Conservation (phyloP, 305 asterid genomes). For the Coffea humblotiana region DNA sequence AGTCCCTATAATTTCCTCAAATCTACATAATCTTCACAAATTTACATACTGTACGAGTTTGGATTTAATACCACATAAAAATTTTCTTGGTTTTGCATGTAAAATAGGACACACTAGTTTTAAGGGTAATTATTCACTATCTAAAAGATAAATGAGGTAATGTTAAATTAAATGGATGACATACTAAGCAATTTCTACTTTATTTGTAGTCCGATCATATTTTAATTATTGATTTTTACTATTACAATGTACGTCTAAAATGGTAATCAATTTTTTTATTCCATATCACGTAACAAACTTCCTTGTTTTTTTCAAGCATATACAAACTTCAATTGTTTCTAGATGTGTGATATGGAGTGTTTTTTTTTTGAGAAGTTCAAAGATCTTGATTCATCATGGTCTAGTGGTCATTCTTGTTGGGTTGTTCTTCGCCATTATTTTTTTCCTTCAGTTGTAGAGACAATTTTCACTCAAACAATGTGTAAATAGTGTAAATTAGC, state of each 20-base stretch:
- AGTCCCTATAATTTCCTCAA: not conserved
- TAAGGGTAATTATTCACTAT: not conserved
- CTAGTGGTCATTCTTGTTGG: not conserved
- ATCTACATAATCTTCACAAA: not conserved
- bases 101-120: too few species aligned
- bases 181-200: too few species aligned
- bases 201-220: too few species aligned
- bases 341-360: not conserved
- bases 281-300: not conserved
- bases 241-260: not conserved
- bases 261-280: not conserved
- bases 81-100: too few species aligned
- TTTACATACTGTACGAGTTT: not conserved
- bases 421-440: not conserved
- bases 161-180: too few species aligned
- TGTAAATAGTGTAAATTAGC: not conserved
- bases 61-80: too few species aligned
- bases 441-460: not conserved
- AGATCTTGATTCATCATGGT: too few species aligned
- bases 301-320: too few species aligned
- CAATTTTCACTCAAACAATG: not conserved
- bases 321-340: not conserved
- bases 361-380: not conserved
- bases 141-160: too few species aligned
- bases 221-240: too few species aligned